phyloP scores from a whole-genome alignment of 306 rosid species.

The Abrus precatorius region DNA sequence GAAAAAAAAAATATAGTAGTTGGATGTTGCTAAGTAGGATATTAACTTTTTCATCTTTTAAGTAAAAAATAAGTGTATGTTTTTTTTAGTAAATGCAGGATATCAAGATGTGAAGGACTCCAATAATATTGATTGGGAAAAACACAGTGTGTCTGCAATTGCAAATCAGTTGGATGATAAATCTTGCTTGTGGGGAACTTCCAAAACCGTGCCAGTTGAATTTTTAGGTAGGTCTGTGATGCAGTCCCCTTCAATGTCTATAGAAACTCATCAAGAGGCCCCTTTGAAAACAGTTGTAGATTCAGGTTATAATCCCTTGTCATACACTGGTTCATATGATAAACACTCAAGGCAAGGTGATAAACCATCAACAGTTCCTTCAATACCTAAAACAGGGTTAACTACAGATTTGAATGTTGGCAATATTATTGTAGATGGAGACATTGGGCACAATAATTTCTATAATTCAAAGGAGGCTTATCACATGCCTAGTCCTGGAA shows the following conservation, averaged over 20 bases:
- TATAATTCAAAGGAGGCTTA: conserved; percentile 46
- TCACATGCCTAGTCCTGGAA: conserved; percentile 48
- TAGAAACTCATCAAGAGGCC: conserved; percentile 51
- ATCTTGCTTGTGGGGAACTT: conserved; percentile 50
- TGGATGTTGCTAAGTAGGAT: conserved; percentile 28
- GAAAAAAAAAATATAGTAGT: conserved; percentile 7
- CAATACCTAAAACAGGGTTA: conserved; percentile 48
- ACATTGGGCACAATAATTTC: conserved; percentile 49
- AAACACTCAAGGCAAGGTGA: conserved; percentile 46
- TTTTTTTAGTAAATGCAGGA: conserved; percentile 50
- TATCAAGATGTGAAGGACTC: conserved; percentile 53
- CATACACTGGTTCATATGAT: conserved; percentile 52
- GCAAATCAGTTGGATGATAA: conserved; percentile 54
- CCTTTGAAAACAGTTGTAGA: conserved; percentile 49
- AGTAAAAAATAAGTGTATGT: conserved; percentile 1
- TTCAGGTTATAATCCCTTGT: conserved; percentile 45
- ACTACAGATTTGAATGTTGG: conserved; percentile 50
- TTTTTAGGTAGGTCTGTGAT: conserved; percentile 49
- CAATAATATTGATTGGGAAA: conserved; percentile 55
- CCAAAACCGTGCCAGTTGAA: conserved; percentile 52
- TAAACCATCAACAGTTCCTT: conserved; percentile 53
- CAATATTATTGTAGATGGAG: conserved; percentile 48
- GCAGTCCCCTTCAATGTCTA: conserved; percentile 54
- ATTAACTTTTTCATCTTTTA: conserved; percentile 23
- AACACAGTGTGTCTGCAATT: conserved; percentile 41